Evolutionary conservation across 169 alveolate genomes (phyloP), one percentile per base, ranked within the genome.

Genomic region (Theileria sp.): DNA sequence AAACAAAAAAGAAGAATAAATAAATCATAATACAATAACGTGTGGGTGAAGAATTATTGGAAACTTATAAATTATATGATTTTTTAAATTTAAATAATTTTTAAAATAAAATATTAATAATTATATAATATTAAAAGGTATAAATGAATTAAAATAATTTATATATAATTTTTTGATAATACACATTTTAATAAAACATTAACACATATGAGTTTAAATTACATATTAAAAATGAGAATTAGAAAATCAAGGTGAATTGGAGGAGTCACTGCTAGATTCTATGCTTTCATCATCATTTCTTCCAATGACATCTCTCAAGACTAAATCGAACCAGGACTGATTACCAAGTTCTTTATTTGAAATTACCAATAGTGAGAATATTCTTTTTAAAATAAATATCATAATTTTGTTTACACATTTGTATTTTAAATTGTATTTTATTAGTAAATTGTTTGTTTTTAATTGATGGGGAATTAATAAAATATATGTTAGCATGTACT

Each of bases 311-410:
- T 62, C 80, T 28, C 69, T 28, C 34, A 82, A 54, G 19, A 51
- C 51, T n/a, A 82, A 58, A 65, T 82, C 88, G 62, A 75, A 32
- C 88, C 88, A 82, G 13, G 88, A 56, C 23, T 79, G 77, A 77
- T 82, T 82, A 0, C 88, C 88, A 0, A 79, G 72, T 26, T 82
- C 65, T 32, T 82, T 76, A 34, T 76, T 75, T 3, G 71, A 75
- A 13, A 77, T 54, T 21, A 82, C 73, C 15, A 82, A 64, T 12
- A 82, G 77, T 38, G 88, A 82, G 21, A 82, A 44, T 7, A 76
- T 60, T 21, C 88, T 38, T 56, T 82, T 84, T 56, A 82, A 65
- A 38, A 65, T 71, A 78, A 82, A 82, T 75, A 82, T 73, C 38
- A 19, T 64, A 9, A n/a, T 32, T 21, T 21, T 32, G 9, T 44